phyloP scores from a whole-genome alignment of 176 grass and related monocot species.

The Panicum miliaceum region DNA sequence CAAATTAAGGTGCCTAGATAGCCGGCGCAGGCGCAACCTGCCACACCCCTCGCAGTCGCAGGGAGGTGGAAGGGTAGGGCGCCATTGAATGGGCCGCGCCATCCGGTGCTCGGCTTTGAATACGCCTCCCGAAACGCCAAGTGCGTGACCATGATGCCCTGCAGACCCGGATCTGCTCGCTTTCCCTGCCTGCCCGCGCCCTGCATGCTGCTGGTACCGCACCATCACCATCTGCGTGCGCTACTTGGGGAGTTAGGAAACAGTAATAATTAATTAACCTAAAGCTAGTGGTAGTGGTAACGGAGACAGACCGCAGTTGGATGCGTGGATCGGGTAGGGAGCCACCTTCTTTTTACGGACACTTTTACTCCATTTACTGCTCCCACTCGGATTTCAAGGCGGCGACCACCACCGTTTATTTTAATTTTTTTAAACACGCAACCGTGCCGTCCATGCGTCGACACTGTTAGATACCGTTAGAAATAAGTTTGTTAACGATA shows the following conservation, averaged over 20 bases:
- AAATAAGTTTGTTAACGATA: too few species aligned
- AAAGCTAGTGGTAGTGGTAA: neutral
- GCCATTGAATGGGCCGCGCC: slow-evolving; percentile 34
- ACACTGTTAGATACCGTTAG: too few species aligned
- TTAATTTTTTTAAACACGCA: too few species aligned
- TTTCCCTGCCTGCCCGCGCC: neutral
- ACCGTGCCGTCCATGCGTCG: too few species aligned
- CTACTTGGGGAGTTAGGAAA: neutral
- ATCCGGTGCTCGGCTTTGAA: slow-evolving; percentile 19
- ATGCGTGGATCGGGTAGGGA: neutral
- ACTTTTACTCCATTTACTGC: neutral
- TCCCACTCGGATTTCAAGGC: neutral
- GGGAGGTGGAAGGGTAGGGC: neutral
- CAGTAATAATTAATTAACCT: neutral
- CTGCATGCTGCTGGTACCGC: neutral
- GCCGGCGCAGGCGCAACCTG: neutral
- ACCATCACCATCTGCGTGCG: neutral
- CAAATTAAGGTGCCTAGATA: slow-evolving; percentile 13
- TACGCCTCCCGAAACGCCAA: slow-evolving; percentile 46
- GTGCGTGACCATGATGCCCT: slow-evolving; percentile 39
- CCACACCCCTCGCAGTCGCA: neutral
- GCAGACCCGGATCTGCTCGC: slow-evolving; percentile 19
- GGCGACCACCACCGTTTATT: too few species aligned
- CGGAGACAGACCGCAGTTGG: neutral
- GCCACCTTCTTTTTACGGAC: too few species aligned